Conservation (phyloP, 2,329 filamentous ascomycete genomes). For the Albophoma yamanashiensis region DNA sequence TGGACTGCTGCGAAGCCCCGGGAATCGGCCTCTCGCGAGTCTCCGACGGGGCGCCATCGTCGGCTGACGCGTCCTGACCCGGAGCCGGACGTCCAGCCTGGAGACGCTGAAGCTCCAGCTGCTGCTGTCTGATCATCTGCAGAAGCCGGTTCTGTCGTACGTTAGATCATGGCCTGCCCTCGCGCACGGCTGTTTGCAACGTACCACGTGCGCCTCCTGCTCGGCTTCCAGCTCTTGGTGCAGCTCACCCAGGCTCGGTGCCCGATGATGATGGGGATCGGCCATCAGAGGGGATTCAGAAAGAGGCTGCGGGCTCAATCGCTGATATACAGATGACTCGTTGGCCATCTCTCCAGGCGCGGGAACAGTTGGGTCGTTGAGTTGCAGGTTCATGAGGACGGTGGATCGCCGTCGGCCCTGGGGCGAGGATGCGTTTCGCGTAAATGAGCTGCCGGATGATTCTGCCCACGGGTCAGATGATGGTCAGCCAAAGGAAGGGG, state of each 20-base stretch:
- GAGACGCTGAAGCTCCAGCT: constrained; percentile 56
- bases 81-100: constrained; percentile 32
- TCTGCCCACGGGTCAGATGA: constrained; percentile 19
- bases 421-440: constrained; percentile 30
- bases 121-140: constrained; percentile 66
- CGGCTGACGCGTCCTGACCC: constrained; percentile 28
- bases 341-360: constrained; percentile 59
- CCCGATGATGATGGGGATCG: constrained; percentile 53
- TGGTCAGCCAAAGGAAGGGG: background rate
- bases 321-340: constrained; percentile 19
- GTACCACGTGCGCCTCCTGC: constrained; percentile 66
- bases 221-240: constrained; percentile 72
- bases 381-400: constrained; percentile 61
- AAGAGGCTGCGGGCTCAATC: constrained; percentile 33
- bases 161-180: constrained; percentile 4
- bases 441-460: constrained; percentile 41
- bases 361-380: constrained; percentile 60
- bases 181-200: constrained; percentile 11
- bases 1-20: constrained; percentile 21
- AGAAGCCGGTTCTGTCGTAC: constrained; percentile 56
- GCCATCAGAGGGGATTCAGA: constrained; percentile 34
- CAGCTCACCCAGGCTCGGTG: constrained; percentile 64
- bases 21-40: constrained; percentile 33
- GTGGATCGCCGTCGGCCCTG: constrained; percentile 54
- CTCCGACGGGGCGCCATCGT: constrained; percentile 34